Conservation (phyloP, 768 basidiomycete genomes). For the Lentinula edodes region DNA sequence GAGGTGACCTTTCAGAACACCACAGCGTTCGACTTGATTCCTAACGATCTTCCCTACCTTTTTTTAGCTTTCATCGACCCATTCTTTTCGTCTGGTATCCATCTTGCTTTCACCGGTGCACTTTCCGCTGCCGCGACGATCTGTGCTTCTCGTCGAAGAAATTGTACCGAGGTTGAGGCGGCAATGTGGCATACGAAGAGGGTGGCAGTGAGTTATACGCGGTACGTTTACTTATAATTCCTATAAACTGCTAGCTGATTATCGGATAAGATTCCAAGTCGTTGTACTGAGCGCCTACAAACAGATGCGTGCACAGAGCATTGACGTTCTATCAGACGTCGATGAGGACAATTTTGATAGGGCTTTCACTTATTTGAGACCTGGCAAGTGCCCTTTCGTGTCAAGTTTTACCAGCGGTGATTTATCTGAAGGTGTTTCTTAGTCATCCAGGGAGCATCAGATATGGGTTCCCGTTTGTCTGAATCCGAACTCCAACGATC, state of each 20-base stretch:
- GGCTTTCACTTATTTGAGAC: constrained; percentile 57
- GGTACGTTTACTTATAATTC: constrained; percentile 26
- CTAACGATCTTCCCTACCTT: not conserved
- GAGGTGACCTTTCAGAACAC: constrained; percentile 34
- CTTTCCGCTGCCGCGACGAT: constrained; percentile 53
- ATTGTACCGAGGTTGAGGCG: constrained; percentile 42
- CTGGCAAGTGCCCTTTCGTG: constrained; percentile 33
- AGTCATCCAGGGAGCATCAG: constrained; percentile 81
- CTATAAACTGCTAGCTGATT: not conserved
- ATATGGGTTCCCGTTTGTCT: constrained; percentile 67
- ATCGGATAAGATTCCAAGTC: constrained; percentile 48
- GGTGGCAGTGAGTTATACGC: constrained; percentile 53
- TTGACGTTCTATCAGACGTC: constrained; percentile 54
- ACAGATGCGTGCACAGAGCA: constrained; percentile 58
- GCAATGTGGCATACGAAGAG: constrained; percentile 52
- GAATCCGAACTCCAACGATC: constrained; percentile 72
- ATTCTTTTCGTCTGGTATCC: constrained; percentile 62
- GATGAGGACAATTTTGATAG: constrained; percentile 68
- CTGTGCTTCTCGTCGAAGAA: constrained; percentile 46
- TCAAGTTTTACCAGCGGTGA: not conserved
- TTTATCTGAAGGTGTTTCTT: not conserved
- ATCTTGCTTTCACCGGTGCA: constrained; percentile 58
- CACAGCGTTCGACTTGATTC: not conserved
- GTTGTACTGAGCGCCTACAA: constrained; percentile 72
- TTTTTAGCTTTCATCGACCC: constrained; percentile 56